Evolutionary conservation across 208 protist species (phyloP).

Genomic region (Crithidia bombi): DNA sequence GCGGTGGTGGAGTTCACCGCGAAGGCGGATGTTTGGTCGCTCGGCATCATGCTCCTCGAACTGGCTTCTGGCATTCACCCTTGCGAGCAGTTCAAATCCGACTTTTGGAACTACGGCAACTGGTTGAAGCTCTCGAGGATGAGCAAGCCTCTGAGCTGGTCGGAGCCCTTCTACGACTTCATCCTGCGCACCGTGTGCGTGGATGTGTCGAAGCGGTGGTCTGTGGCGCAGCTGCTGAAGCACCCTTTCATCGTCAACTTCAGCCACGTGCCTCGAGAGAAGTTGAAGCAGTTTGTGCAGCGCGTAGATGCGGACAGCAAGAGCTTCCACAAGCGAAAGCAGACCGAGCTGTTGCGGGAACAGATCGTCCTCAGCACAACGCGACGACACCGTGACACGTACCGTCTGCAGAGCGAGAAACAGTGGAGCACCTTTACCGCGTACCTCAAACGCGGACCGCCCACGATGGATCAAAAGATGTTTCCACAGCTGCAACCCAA

Average conservation of each 20-base stretch:
- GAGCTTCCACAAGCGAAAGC: slow-evolving; percentile 70
- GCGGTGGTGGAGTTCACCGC: slow-evolving; percentile 71
- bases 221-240: slow-evolving; percentile 63
- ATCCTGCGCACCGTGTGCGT: slow-evolving; percentile 67
- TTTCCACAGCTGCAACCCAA: slow-evolving; percentile 61
- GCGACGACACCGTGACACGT: slow-evolving; percentile 54
- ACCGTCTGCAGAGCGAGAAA: slow-evolving; percentile 63
- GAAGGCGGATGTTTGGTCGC: slow-evolving; percentile 90
- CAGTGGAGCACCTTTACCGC: slow-evolving; percentile 74
- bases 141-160: slow-evolving; percentile 85
- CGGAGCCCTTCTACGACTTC: slow-evolving; percentile 77
- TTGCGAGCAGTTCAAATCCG: slow-evolving; percentile 83
- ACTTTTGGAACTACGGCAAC: slow-evolving; percentile 88
- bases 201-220: slow-evolving; percentile 59
- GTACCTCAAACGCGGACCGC: slow-evolving; percentile 67
- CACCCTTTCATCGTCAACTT: slow-evolving; percentile 84
- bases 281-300: slow-evolving; percentile 80
- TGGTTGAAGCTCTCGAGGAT: slow-evolving; percentile 77
- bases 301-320: slow-evolving; percentile 69
- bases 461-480: slow-evolving; percentile 63
- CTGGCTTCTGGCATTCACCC: slow-evolving; percentile 78
- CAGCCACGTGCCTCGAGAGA: slow-evolving; percentile 58
- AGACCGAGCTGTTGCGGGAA: slow-evolving; percentile 69
- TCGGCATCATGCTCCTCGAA: slow-evolving; percentile 86
- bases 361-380: slow-evolving; percentile 82